Percentiles rank a stretch among this genome's conserved stretches.
Evolutionary conservation across 306 rosid genomes (phyloP).

Genomic region (Inga laurina): DNA sequence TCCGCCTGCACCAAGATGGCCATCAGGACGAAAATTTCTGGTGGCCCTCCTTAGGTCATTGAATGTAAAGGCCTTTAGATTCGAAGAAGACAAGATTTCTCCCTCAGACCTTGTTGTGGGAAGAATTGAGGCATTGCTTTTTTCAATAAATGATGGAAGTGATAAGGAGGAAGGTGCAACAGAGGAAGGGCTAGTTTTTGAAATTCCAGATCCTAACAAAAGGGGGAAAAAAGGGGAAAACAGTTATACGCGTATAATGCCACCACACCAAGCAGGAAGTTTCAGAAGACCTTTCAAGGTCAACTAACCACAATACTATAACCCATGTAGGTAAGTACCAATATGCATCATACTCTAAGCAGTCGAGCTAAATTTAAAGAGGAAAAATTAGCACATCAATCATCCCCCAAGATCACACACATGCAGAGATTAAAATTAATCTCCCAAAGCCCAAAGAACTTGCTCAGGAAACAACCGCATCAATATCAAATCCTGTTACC

Average conservation of each 20-base stretch:
- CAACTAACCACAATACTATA: neutral
- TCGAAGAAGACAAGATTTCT: conserved; percentile 76
- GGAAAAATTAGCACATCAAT: neutral
- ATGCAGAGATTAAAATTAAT: neutral
- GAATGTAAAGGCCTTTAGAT: conserved; percentile 67
- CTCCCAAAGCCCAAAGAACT: neutral
- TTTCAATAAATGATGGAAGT: conserved; percentile 46
- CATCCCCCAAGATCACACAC: neutral
- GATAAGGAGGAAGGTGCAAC: conserved; percentile 49
- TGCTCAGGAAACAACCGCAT: neutral
- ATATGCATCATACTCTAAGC: neutral
- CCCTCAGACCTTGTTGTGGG: conserved; percentile 86
- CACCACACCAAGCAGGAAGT: neutral
- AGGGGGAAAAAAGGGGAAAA: neutral
- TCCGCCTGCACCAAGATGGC: conserved; percentile 89
- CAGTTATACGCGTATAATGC: conserved; percentile 17
- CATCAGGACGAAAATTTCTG: conserved; percentile 80
- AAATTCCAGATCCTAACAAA: conserved; percentile 49
- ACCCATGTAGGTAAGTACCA: neutral
- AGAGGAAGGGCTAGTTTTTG: conserved; percentile 57
- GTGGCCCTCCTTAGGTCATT: conserved; percentile 78
- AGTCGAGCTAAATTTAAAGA: neutral
- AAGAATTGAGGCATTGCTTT: conserved; percentile 54
- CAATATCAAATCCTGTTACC: neutral
- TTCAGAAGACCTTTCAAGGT: conserved; percentile 4